Evolutionary conservation across 108 stramenopile species (phyloP).

Genomic region (Skeletonema grethae): DNA sequence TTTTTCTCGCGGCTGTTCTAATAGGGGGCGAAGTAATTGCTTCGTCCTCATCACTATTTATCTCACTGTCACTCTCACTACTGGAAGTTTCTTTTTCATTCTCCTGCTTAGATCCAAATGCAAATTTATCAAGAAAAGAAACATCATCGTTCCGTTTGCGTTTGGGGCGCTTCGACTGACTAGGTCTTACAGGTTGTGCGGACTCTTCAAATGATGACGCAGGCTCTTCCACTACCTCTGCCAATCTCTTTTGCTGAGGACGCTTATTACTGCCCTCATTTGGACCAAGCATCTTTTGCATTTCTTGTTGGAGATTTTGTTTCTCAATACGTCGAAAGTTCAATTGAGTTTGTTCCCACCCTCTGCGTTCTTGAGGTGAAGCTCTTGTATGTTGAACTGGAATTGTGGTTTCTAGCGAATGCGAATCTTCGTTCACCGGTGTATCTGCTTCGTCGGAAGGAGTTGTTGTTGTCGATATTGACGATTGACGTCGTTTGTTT

Average conservation of each 20-base stretch:
- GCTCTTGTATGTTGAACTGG: constrained; percentile 14
- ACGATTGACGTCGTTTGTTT: neutral
- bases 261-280: neutral
- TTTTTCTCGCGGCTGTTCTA: neutral
- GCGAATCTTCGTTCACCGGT: neutral
- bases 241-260: neutral
- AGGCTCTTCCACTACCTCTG: neutral
- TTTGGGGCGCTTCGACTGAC: constrained; percentile 21
- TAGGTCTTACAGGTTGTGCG: neutral
- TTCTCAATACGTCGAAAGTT: constrained; percentile 31
- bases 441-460: neutral
- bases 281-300: constrained; percentile 20
- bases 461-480: neutral
- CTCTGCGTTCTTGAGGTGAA: constrained; percentile 20
- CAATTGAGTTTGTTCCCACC: constrained; percentile 39
- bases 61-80: neutral
- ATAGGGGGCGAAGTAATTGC: neutral
- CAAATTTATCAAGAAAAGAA: constrained; percentile 32
- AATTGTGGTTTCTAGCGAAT: neutral
- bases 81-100: neutral
- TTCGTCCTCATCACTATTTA: constrained; percentile 16
- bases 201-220: neutral
- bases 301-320: constrained; percentile 17
- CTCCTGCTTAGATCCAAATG: constrained; percentile 19
- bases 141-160: constrained; percentile 20